Evolutionary conservation across 2,329 filamentous ascomycete species (phyloP), one percentile per base, ranked within the genome.

Genomic region (Samsoniella hepiali): DNA sequence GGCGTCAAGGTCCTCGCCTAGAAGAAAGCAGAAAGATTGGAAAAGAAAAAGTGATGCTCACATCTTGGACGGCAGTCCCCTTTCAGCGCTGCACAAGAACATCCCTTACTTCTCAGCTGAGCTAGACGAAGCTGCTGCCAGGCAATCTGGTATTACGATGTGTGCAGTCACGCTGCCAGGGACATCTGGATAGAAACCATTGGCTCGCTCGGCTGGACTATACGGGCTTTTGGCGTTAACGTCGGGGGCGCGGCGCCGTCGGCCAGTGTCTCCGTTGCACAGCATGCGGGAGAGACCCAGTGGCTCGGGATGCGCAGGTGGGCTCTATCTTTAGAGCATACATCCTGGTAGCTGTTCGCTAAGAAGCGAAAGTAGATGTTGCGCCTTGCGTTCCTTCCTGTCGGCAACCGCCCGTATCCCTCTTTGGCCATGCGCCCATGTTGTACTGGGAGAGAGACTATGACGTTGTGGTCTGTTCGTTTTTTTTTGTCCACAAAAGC

Each of bases 141-240:
- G 59, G 11, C 2, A 40, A 49, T 22, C 8, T 40, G 32, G 59
- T 62, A 15, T 49, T 32, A 61, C 58, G 22, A 22, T 27, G 15
- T 34, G 32, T 45, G 31, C 8, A 2, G 32, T 32, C 31, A 38
- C n/a, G 31, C 17, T 11, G 8, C 45, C 27, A 17, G 22, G 38
- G 38, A 11, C 31, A 22, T 29, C n/a, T 40, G 22, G 22, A 17
- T 13, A 22, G 59, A 31, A 32, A 32, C 32, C 29, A 40, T 49
- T 47, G 50, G 10, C 44, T 62, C 59, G 59, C 59, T 62, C 56
- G 50, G 22, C 22, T 56, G 42, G 51, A 5, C 40, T 56, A 55
- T 62, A 62, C 50, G 59, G 22, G 22, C 22, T 32, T 40, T 55
- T 42, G 50, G 17, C 15, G n/a, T 47, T 8, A 38, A 27, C 32